Percentiles rank a stretch among this genome's conserved stretches.
These are phyloP conservation scores for Blastobotrys americana DNA, from an alignment of 805 yeast species.

Conservation along the genomic window DNA sequence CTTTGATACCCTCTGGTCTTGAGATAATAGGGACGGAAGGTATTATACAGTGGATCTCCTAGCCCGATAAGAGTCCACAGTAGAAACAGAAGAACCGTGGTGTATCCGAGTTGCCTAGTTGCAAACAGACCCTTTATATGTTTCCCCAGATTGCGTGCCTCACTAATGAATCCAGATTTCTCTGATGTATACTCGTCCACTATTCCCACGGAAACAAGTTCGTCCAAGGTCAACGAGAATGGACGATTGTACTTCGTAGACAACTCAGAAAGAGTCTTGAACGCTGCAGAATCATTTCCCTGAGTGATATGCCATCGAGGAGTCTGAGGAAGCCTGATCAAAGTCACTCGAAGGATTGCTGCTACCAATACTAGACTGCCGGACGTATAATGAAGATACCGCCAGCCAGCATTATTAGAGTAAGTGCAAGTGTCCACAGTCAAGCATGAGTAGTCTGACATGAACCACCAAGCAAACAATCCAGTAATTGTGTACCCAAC, in stretches of 20 bases:
- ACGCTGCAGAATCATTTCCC: conserved; percentile 39
- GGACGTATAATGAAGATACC: conserved; percentile 48
- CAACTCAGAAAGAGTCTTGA: conserved; percentile 37
- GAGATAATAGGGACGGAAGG: conserved; percentile 48
- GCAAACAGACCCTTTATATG: conserved; percentile 39
- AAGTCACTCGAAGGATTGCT: conserved; percentile 43
- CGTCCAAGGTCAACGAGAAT: conserved; percentile 40
- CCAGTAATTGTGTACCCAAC: conserved; percentile 51
- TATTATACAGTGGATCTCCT: conserved; percentile 49
- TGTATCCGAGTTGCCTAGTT: conserved; percentile 37
- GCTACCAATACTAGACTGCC: conserved; percentile 46
- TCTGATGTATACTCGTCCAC: conserved; percentile 21
- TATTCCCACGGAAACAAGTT: conserved; percentile 40
- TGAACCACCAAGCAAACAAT: conserved; percentile 49
- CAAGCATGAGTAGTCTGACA: conserved; percentile 44
- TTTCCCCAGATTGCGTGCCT: not conserved
- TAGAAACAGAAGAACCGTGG: conserved; percentile 38
- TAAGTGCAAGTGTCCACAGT: conserved; percentile 39
- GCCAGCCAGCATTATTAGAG: conserved; percentile 50
- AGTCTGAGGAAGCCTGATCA: conserved; percentile 43
- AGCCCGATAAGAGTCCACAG: conserved; percentile 55
- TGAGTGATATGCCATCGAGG: conserved; percentile 36
- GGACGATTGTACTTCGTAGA: conserved; percentile 41
- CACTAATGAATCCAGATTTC: not conserved
- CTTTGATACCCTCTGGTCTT: conserved; percentile 41